These are phyloP conservation scores for Tanacetum coccineum DNA, from an alignment of 129 eudicot genomes.

Conservation along the genomic window DNA sequence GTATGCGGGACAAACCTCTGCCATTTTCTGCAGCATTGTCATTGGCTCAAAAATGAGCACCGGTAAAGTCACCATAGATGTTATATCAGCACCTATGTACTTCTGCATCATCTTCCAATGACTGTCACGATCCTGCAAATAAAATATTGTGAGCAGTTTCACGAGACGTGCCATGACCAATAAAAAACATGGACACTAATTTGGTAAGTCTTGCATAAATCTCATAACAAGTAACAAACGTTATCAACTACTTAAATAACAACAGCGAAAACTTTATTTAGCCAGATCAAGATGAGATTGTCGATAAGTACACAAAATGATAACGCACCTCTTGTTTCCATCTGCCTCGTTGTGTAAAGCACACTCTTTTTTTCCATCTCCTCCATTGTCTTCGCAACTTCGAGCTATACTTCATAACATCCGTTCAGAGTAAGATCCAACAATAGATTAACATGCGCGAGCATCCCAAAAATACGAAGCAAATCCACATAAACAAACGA, in stretches of 20 bases:
- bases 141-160: background rate
- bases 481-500: no score
- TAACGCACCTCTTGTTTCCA: conserved; percentile 74
- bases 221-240: no score
- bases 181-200: background rate
- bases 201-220: no score
- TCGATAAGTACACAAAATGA: background rate
- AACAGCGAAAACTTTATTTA: no score
- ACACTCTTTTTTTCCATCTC: conserved; percentile 81
- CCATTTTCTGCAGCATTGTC: conserved; percentile 98
- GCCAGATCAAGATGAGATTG: background rate
- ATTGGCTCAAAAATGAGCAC: conserved; percentile 97
- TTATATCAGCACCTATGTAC: conserved; percentile 84
- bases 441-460: no score
- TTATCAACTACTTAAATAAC: no score
- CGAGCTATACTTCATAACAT: no score
- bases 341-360: conserved; percentile 81
- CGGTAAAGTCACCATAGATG: conserved; percentile 94
- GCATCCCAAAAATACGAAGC: no score
- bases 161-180: background rate
- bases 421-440: no score
- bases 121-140: conserved; percentile 81
- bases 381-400: conserved; percentile 78
- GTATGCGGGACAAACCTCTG: conserved; percentile 64
- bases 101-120: conserved; percentile 98